Base-by-base conservation (phyloP, 129 eudicot genomes). In the Artemisia tridentata region DNA sequence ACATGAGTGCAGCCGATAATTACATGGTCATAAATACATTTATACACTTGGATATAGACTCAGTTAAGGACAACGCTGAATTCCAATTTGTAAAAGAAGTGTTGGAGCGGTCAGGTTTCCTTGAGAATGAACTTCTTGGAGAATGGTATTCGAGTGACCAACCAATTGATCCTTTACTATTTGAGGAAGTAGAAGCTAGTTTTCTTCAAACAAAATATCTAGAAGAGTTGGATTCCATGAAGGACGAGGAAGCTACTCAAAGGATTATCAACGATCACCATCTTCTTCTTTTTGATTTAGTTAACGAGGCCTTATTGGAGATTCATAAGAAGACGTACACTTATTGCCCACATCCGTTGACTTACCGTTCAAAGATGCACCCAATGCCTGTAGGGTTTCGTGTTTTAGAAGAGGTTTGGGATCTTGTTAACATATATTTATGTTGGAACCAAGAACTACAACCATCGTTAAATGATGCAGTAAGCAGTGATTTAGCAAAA, bases 351-450 rank as follows among this genome's bases (percentile, higher is more conserved):
- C 63, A 13, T 71, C 83, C 79, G 5, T 81, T 89, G 54, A 81
- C 86, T 43, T 66, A 53, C 49, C 71, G 78, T 21, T 87, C 96
- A 1, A 78, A 65, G 38, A 57, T 86, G 12, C 88, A 79, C 27
- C 84, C 82, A 29, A 79, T 86, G 97, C 99, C 97, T 6, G 72
- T 68, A 58, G 96, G 96, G 11, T 49, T 74, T 65, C 91, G 73
- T 75, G 89, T 95, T 53, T 68, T 95, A 31, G 89, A 86, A 72
- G 85, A 85, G 61, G 99, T 95, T 0, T 95, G 99, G 99, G 75
- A 55, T 38, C 49, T 71, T 62, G 80, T 95, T 34, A 80, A 72
- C 25, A 66, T 79, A 84, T 84, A 79, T 65, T 76, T 95, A 82
- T 73, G 80, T 68, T 86, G 77, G 78, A 79, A 43, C 53, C 88